These are phyloP conservation scores for Orychophragmus violaceus DNA, from an alignment of 345 rosid species.

Conservation along the genomic window DNA sequence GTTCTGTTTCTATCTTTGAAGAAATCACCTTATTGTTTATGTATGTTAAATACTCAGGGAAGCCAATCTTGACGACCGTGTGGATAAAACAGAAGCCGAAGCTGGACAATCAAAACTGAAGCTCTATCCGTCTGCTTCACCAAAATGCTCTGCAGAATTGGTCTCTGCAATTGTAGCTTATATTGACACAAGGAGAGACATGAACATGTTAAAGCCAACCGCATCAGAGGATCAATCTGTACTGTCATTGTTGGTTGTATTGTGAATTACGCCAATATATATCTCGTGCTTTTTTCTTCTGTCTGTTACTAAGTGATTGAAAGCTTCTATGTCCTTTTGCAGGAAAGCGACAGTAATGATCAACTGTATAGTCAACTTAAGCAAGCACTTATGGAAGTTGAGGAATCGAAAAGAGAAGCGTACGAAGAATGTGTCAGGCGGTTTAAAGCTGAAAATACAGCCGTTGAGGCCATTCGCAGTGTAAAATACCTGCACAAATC, in stretches of 20 bases:
- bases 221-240: constrained; percentile 31
- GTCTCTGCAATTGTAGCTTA: constrained; percentile 33
- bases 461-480: constrained; percentile 33
- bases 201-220: constrained; percentile 27
- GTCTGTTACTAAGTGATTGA: background rate
- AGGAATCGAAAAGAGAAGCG: constrained; percentile 38
- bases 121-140: constrained; percentile 23
- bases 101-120: constrained; percentile 20
- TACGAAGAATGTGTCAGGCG: constrained; percentile 43
- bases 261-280: background rate
- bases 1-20: background rate
- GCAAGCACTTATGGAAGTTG: constrained; percentile 36
- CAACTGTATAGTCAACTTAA: constrained; percentile 36
- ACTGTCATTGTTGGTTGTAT: constrained; percentile 14
- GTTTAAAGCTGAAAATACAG: constrained; percentile 39
- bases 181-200: constrained; percentile 32
- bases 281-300: background rate
- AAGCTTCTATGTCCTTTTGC: constrained; percentile 7
- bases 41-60: constrained; percentile 16
- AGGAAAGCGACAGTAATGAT: constrained; percentile 34
- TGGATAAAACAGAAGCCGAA: constrained; percentile 5
- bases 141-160: constrained; percentile 31
- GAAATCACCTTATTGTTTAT: constrained; percentile 3
- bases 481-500: constrained; percentile 27
- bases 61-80: constrained; percentile 8